Evolutionary conservation across 148 eudicot genomes (phyloP).

Genomic region (Chenopodium formosanum): DNA sequence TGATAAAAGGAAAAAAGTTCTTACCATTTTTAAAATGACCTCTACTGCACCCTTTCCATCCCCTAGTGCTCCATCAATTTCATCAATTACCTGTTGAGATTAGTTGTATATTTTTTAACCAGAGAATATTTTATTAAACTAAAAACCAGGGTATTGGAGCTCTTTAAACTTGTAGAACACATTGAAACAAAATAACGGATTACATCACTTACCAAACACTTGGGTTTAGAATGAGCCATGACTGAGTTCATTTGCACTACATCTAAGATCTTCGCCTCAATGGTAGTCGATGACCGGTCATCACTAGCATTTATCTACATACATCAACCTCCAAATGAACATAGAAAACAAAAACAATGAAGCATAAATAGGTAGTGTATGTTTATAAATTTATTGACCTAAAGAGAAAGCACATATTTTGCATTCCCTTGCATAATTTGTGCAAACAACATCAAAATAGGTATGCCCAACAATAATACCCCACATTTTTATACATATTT

Average conservation of each 20-base stretch:
- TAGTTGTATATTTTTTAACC: neutral
- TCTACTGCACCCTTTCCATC: slow-evolving; percentile 99
- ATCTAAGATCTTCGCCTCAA: slow-evolving; percentile 85
- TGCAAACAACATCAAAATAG: neutral
- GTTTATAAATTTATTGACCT: neutral
- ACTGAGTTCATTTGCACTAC: slow-evolving; percentile 97
- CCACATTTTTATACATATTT: too few species aligned
- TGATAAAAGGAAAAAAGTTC: neutral
- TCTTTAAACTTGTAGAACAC: slow-evolving; percentile 3
- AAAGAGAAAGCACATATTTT: neutral
- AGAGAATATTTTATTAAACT: neutral
- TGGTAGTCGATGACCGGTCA: slow-evolving; percentile 76
- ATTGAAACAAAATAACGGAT: slow-evolving; percentile 2
- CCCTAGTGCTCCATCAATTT: slow-evolving; percentile 98
- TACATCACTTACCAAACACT: slow-evolving; percentile 74
- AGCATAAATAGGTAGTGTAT: neutral
- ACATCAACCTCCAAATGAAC: slow-evolving; percentile 17
- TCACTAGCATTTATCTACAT: slow-evolving; percentile 95
- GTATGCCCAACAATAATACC: too few species aligned
- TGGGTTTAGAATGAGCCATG: slow-evolving; percentile 85
- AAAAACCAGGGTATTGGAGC: neutral
- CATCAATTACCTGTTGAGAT: slow-evolving; percentile 78
- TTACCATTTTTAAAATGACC: slow-evolving; percentile 83
- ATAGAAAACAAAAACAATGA: slow-evolving; percentile 5
- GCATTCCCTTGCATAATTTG: neutral